Percentiles rank a stretch among this genome's conserved stretches.
Evolutionary conservation across 1,139 yeast genomes (phyloP).

Genomic region (Spathaspora sp.): DNA sequence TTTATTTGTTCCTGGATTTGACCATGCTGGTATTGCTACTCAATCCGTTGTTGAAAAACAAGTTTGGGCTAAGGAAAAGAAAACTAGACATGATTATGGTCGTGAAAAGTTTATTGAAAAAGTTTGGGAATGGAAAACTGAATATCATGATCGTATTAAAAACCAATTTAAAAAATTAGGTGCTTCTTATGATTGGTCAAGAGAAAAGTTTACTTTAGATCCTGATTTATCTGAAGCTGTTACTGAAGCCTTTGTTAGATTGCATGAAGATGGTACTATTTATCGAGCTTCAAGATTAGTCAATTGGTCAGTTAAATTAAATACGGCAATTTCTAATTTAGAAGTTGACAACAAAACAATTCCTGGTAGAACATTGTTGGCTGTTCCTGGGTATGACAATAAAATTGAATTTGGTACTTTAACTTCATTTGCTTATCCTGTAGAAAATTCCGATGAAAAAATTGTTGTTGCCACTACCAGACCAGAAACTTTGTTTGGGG

Average conservation of each 20-base stretch:
- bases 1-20: conserved; percentile 92
- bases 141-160: conserved; percentile 83
- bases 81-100: conserved; percentile 93
- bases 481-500: conserved; percentile 98
- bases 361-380: conserved; percentile 74
- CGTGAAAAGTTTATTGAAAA: conserved; percentile 84
- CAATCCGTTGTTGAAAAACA: conserved; percentile 98
- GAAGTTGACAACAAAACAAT: conserved; percentile 94
- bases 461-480: conserved; percentile 95
- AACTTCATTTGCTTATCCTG: conserved; percentile 89
- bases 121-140: conserved; percentile 99
- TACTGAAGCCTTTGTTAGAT: conserved; percentile 82
- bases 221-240: conserved; percentile 81
- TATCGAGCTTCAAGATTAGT: conserved; percentile 93
- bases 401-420: conserved; percentile 95
- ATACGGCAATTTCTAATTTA: conserved; percentile 92
- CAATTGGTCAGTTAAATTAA: conserved; percentile 94
- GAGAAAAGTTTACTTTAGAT: conserved; percentile 91
- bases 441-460: conserved; percentile 85
- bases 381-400: conserved; percentile 88
- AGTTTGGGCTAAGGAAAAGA: conserved; percentile 82
- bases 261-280: conserved; percentile 93
- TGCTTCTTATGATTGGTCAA: conserved; percentile 94
- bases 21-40: conserved; percentile 98
- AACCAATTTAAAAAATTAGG: conserved; percentile 84